Conservation (phyloP, 805 yeast genomes). For the Saturnispora mendoncae region DNA sequence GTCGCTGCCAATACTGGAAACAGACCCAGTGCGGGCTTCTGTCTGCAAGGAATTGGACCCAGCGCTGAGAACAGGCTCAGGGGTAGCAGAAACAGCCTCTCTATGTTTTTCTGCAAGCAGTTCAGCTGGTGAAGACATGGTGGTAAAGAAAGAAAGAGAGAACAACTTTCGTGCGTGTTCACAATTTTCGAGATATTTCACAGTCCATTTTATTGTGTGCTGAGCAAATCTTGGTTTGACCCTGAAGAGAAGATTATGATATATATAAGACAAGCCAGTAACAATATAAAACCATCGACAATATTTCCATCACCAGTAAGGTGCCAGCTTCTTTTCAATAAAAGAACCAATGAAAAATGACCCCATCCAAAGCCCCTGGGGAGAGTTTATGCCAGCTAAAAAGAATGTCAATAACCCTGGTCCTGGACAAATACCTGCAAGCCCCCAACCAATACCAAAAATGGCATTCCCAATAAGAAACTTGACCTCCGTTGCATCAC, state of each 20-base stretch:
- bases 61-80: not conserved
- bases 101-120: slow-evolving; percentile 31
- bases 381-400: slow-evolving; percentile 15
- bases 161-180: not conserved
- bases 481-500: slow-evolving; percentile 20
- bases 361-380: slow-evolving; percentile 24
- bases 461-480: slow-evolving; percentile 35
- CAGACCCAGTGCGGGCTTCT: too few species aligned
- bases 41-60: not conserved
- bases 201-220: not conserved
- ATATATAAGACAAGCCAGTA: too few species aligned
- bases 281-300: too few species aligned
- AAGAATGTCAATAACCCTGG: slow-evolving; percentile 34
- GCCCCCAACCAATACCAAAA: slow-evolving; percentile 49
- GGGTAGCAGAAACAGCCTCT: slow-evolving; percentile 14
- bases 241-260: too few species aligned
- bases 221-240: not conserved
- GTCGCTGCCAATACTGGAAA: too few species aligned
- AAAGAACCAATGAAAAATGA: slow-evolving; percentile 25
- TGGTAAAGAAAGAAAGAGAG: not conserved
- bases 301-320: too few species aligned
- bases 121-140: slow-evolving; percentile 35
- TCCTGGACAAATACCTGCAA: slow-evolving; percentile 45
- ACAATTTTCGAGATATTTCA: not conserved
- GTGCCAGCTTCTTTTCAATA: slow-evolving; percentile 38